Evolutionary conservation across 768 basidiomycete species (phyloP).

Genomic region (Leucosporidium creatinivorum): DNA sequence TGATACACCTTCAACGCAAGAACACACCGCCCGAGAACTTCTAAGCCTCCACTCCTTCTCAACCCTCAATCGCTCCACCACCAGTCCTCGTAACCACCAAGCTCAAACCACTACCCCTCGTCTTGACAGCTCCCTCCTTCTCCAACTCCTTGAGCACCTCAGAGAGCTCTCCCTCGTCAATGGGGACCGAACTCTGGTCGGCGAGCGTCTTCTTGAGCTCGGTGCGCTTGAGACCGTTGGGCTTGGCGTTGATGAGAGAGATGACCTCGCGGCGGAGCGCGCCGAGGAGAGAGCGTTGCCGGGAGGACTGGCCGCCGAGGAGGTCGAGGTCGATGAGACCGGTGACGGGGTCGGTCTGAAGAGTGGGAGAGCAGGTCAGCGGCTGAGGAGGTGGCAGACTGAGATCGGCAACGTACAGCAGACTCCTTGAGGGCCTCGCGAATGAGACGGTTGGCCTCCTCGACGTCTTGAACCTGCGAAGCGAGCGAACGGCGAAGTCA

Average conservation of each 20-base stretch:
- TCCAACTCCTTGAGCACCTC: constrained; percentile 52
- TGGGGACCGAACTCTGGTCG: constrained; percentile 72
- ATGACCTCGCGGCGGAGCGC: constrained; percentile 81
- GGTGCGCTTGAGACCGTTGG: constrained; percentile 66
- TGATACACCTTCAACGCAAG: too few species aligned
- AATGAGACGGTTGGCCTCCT: constrained; percentile 90
- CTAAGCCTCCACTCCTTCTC: background rate
- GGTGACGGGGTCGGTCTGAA: constrained; percentile 27
- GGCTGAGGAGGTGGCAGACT: background rate
- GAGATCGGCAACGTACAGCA: constrained; percentile 43
- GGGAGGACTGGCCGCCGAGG: constrained; percentile 81
- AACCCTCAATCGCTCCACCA: constrained; percentile 25
- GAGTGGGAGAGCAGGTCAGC: background rate
- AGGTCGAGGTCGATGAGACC: constrained; percentile 78
- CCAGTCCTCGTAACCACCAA: constrained; percentile 54
- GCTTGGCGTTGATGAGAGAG: constrained; percentile 40
- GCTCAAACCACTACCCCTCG: constrained; percentile 78
- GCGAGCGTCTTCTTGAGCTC: constrained; percentile 72
- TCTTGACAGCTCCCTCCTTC: constrained; percentile 77
- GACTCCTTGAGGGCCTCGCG: constrained; percentile 89
- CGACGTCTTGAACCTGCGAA: constrained; percentile 60
- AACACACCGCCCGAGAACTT: too few species aligned
- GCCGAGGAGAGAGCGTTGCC: constrained; percentile 76
- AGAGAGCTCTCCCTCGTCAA: constrained; percentile 71
- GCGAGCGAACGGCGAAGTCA: background rate